phyloP scores from a whole-genome alignment of 805 yeast genomes.

The Saccharomycopsis capsularis region DNA sequence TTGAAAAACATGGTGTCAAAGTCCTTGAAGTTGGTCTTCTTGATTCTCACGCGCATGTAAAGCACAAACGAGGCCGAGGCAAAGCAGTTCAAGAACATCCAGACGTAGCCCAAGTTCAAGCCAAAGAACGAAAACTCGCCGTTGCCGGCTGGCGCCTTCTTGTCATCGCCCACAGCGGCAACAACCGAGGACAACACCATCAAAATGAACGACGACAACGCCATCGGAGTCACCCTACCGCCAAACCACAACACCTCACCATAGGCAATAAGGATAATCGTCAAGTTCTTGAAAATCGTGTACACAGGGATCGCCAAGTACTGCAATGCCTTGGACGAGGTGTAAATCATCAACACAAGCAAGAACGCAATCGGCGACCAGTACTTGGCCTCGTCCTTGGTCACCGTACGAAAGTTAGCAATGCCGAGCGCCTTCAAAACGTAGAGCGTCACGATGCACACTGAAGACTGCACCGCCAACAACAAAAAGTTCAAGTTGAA shows the following conservation, averaged over 20 bases:
- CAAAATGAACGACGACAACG: constrained; percentile 76
- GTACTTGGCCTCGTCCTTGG: constrained; percentile 82
- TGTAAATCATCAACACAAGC: constrained; percentile 90
- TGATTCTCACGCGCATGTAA: constrained; percentile 95
- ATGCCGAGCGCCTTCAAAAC: constrained; percentile 66
- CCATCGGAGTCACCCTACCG: constrained; percentile 84
- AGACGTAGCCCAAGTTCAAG: constrained; percentile 74
- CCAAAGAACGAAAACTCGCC: constrained; percentile 28
- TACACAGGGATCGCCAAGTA: constrained; percentile 89
- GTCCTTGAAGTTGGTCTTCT: constrained; percentile 93
- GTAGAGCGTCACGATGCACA: constrained; percentile 69
- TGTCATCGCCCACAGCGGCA: constrained; percentile 81
- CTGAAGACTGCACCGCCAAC: constrained; percentile 80
- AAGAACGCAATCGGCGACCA: constrained; percentile 93
- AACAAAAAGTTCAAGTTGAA: constrained; percentile 82
- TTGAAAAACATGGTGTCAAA: constrained; percentile 98
- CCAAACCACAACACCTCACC: constrained; percentile 98
- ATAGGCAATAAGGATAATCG: constrained; percentile 93
- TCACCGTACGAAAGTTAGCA: constrained; percentile 81
- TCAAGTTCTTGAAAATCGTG: constrained; percentile 95
- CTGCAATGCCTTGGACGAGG: constrained; percentile 91
- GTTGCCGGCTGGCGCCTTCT: constrained; percentile 27
- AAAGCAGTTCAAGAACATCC: constrained; percentile 96
- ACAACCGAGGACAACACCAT: constrained; percentile 96
- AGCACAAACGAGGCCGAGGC: constrained; percentile 91